phyloP scores from a whole-genome alignment of 2,329 filamentous ascomycete species.

The Arthrobotrys megalospora region DNA sequence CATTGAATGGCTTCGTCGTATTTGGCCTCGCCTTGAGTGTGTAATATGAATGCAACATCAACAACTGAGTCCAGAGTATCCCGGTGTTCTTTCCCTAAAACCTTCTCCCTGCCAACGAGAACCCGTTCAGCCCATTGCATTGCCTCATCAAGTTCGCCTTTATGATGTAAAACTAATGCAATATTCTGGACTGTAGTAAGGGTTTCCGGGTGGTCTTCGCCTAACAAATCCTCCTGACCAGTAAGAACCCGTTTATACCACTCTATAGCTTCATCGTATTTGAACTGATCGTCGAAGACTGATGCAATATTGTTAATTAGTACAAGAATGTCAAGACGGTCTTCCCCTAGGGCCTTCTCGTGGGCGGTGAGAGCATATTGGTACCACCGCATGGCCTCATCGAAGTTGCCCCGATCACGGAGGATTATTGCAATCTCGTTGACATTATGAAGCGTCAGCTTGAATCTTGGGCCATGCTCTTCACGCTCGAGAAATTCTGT shows the following conservation, averaged over 20 bases:
- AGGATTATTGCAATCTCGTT: background rate
- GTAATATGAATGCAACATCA: conserved; percentile 40
- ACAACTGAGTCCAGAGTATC: no score
- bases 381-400: background rate
- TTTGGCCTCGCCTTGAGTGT: conserved; percentile 56
- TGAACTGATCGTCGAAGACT: background rate
- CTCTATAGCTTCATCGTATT: conserved; percentile 51
- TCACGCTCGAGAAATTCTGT: background rate
- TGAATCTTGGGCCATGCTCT: background rate
- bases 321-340: no score
- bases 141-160: no score
- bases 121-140: no score
- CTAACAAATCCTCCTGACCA: no score
- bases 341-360: no score
- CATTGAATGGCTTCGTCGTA: conserved; percentile 62
- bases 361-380: no score
- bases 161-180: no score
- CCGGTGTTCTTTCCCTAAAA: conserved; percentile 33
- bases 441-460: background rate
- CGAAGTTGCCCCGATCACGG: background rate
- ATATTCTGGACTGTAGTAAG: no score
- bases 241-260: conserved; percentile 44
- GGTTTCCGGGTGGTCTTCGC: no score
- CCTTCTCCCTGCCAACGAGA: conserved; percentile 31
- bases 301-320: no score